Conservation (phyloP, 352 stramenopile genomes). For the Phytopythium delawarense region DNA sequence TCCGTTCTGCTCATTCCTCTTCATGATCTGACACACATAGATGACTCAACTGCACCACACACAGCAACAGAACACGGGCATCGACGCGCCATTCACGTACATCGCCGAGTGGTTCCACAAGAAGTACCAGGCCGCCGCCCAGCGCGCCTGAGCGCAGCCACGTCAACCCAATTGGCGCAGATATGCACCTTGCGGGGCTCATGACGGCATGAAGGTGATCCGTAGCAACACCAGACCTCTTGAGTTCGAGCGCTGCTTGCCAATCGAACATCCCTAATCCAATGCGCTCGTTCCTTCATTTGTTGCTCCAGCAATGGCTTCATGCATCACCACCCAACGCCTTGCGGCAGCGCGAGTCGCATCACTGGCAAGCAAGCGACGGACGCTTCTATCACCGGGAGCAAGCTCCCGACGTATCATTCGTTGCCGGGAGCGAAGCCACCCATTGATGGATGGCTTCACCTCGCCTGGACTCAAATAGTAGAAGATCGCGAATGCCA, state of each 20-base stretch:
- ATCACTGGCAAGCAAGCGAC: not conserved
- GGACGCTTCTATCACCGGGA: not conserved
- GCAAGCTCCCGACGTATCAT: not conserved
- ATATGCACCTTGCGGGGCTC: not conserved
- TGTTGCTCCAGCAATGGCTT: no score
- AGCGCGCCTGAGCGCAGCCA: slow-evolving; percentile 21
- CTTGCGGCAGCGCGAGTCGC: no score
- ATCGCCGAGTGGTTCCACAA: slow-evolving; percentile 85
- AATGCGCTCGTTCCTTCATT: no score
- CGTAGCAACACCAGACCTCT: no score
- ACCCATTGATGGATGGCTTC: not conserved
- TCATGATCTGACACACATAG: not conserved
- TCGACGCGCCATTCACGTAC: slow-evolving; percentile 73
- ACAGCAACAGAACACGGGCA: slow-evolving; percentile 66
- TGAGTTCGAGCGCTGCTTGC: no score
- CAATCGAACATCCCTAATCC: no score
- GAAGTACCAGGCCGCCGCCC: slow-evolving; percentile 70
- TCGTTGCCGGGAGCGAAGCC: not conserved
- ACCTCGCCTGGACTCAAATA: not conserved
- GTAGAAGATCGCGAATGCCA: not conserved
- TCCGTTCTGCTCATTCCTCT: no score
- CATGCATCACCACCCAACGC: no score
- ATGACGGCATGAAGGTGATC: not conserved
- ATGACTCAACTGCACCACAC: no score
- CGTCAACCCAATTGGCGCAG: not conserved